These are phyloP conservation scores for Coniosporium apollinis DNA, from an alignment of 495 filamentous ascomycete genomes.

Conservation along the genomic window DNA sequence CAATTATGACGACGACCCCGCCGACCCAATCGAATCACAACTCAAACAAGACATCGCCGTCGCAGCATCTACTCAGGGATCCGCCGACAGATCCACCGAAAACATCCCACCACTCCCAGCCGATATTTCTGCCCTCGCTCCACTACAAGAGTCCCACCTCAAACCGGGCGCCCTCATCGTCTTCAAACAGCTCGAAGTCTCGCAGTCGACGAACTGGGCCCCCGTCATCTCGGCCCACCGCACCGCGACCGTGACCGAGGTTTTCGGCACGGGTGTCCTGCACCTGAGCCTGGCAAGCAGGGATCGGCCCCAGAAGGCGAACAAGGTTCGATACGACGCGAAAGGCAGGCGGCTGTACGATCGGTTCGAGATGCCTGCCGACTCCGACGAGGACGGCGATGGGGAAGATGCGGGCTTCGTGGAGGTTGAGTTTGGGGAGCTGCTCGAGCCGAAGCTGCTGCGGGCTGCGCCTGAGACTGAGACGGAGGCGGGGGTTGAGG, in stretches of 20 bases:
- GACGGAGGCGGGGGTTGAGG: no score
- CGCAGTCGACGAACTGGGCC: slow-evolving; percentile 59
- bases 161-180: slow-evolving; percentile 53
- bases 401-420: slow-evolving; percentile 36
- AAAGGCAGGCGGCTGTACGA: slow-evolving; percentile 41
- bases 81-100: slow-evolving; percentile 1
- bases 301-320: slow-evolving; percentile 38
- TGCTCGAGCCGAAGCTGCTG: slow-evolving; percentile 47
- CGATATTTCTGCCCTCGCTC: slow-evolving; percentile 38
- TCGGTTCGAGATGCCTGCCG: slow-evolving; percentile 51
- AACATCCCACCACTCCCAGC: slow-evolving; percentile 42
- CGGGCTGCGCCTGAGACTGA: slow-evolving; percentile 12
- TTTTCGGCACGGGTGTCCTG: slow-evolving; percentile 30
- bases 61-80: slow-evolving; percentile 6
- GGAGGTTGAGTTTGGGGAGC: slow-evolving; percentile 34
- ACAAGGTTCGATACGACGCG: slow-evolving; percentile 30
- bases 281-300: slow-evolving; percentile 51
- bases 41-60: slow-evolving; percentile 11
- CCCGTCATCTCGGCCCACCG: slow-evolving; percentile 51
- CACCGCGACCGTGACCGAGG: slow-evolving; percentile 42
- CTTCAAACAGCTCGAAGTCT: slow-evolving; percentile 62
- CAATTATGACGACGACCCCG: slow-evolving; percentile 15
- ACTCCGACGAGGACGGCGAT: slow-evolving; percentile 34
- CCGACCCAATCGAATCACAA: slow-evolving; percentile 6
- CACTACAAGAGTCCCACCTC: slow-evolving; percentile 35